Base-by-base conservation (phyloP, 2,329 filamentous ascomycete genomes). In the Diaporthe ampelina region DNA sequence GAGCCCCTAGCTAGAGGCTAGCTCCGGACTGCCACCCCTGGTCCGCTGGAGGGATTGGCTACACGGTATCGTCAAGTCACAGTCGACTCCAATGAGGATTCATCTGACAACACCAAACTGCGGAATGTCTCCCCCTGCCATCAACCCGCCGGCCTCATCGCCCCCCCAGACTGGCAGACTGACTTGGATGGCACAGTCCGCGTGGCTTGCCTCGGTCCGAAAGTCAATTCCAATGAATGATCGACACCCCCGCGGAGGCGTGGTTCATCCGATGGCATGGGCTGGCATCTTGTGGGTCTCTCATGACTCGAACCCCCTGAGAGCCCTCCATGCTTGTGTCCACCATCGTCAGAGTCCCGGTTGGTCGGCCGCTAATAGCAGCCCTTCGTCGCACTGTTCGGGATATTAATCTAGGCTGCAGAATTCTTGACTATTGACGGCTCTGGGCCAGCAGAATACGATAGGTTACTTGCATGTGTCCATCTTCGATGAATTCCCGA, bases 291-390 rank as follows among this genome's bases (percentile, higher is more conserved):
- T 67, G 45, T 67, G 63, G 63, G n/a, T 29, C 63, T 37, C 3
- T 21, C 63, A 67, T 67, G 63, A 67, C 63, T 67, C 63, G 45
- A 37, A 6, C 32, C 63, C 45, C 63, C 63, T 67, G 63, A 67
- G 17, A 24, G 45, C 21, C 21, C 45, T 67, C 45, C 29, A 15
- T 32, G 45, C 26, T 35, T 17, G 29, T 26, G 32, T 52, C 63
- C 63, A 67, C 63, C 45, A 37, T 67, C 26, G 43, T 67, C 43
- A 67, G 61, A 52, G 24, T 52, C 61, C 26, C 43, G 61, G 43
- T 52, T 67, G 43, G 50, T 67, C 43, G 29, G 19, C 61, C 61
- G 43, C 61, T 50, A 52, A 32, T 7, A 32, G 29, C 5, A 32
- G 45, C 11, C 19, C 61, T 67, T 67, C 43, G 29, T 50, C 43